phyloP scores from a whole-genome alignment of 2,329 filamentous ascomycete genomes.

The Trichoderma cornu-damae region DNA sequence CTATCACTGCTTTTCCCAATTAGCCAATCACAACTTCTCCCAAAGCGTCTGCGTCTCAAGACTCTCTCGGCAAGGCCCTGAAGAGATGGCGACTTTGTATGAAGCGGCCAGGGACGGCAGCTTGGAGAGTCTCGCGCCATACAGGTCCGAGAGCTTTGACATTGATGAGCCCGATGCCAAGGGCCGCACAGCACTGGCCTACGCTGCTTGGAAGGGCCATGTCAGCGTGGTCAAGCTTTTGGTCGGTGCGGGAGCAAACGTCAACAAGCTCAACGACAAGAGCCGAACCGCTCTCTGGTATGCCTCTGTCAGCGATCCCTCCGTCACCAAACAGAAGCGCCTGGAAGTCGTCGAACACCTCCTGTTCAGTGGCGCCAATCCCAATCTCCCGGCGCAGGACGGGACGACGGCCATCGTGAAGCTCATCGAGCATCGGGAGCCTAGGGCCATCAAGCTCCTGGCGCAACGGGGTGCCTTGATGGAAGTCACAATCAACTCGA shows the following conservation, averaged over 20 bases:
- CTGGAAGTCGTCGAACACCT: background rate
- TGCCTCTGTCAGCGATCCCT: background rate
- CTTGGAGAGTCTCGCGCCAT: background rate
- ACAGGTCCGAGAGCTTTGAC: background rate
- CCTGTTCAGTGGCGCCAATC: background rate
- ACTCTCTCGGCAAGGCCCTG: no score
- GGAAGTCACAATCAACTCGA: background rate
- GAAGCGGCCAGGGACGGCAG: background rate
- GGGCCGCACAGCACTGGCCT: background rate
- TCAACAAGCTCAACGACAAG: background rate
- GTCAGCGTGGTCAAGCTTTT: slow-evolving; percentile 3
- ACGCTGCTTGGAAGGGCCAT: background rate
- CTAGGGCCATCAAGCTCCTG: background rate
- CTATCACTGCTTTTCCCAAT: no score
- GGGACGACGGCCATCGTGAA: slow-evolving; percentile 4
- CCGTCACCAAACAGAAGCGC: slow-evolving; percentile 1
- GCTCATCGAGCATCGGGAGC: slow-evolving; percentile 6
- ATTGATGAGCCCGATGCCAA: background rate
- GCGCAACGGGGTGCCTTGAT: background rate
- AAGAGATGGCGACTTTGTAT: background rate
- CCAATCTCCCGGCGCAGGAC: background rate
- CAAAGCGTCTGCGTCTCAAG: no score
- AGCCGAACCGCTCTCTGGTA: slow-evolving; percentile 8
- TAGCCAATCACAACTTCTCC: no score
- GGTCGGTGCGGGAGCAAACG: background rate